phyloP scores from a whole-genome alignment of 2,329 filamentous ascomycete species.

The Aspergillus sp. region DNA sequence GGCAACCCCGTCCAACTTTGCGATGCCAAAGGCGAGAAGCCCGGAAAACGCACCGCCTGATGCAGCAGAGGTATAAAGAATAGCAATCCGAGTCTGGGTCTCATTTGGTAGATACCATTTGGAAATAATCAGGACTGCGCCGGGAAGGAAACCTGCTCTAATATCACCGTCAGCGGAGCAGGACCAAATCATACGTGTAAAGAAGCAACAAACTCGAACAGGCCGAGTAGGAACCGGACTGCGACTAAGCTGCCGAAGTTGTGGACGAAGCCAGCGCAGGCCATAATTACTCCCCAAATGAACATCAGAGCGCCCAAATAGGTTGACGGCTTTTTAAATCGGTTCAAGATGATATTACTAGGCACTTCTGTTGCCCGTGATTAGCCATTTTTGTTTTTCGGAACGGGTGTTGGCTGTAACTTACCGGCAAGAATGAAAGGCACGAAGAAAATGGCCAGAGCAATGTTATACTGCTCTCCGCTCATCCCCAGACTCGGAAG shows the following conservation, averaged over 20 bases:
- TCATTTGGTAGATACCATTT: slow-evolving; percentile 78
- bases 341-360: slow-evolving; percentile 21
- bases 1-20: slow-evolving; percentile 71
- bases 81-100: slow-evolving; percentile 69
- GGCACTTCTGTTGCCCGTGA: slow-evolving; percentile 38
- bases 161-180: no score
- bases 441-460: slow-evolving; percentile 77
- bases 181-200: not conserved
- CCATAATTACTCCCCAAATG: slow-evolving; percentile 19
- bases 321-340: slow-evolving; percentile 39
- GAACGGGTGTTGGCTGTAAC: slow-evolving; percentile 31
- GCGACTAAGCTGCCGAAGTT: slow-evolving; percentile 15
- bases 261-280: slow-evolving; percentile 16
- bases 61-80: slow-evolving; percentile 77
- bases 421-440: slow-evolving; percentile 71
- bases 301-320: slow-evolving; percentile 42
- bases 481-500: slow-evolving; percentile 59
- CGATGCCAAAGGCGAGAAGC: slow-evolving; percentile 75
- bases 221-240: slow-evolving; percentile 13
- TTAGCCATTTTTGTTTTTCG: not conserved
- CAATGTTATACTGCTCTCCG: slow-evolving; percentile 65
- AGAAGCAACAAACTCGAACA: slow-evolving; percentile 19
- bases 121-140: slow-evolving; percentile 72
- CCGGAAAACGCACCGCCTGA: slow-evolving; percentile 79
- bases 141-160: slow-evolving; percentile 55